Percentiles rank a stretch among this genome's conserved stretches.
Conservation (phyloP, 306 rosid species). For the Oemleria cerasiformis region DNA sequence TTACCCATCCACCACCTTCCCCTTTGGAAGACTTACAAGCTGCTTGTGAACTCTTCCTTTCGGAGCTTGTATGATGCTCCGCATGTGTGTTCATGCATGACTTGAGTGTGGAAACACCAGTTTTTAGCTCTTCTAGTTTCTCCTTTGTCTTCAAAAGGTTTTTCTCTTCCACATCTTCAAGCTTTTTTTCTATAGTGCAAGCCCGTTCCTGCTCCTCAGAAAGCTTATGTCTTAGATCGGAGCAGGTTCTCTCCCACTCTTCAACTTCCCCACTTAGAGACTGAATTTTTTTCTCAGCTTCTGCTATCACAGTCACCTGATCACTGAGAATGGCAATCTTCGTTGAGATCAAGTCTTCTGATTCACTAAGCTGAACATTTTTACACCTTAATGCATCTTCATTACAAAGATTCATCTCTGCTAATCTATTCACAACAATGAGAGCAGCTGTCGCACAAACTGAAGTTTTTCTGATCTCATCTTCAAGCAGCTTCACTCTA, state of each 20-base stretch:
- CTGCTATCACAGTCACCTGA: conserved; percentile 47
- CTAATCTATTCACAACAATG: conserved; percentile 64
- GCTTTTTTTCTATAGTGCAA: conserved; percentile 49
- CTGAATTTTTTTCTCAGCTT: conserved; percentile 43
- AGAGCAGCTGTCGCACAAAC: conserved; percentile 73
- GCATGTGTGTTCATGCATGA: conserved; percentile 63
- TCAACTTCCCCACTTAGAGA: conserved; percentile 34
- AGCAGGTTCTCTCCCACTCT: conserved; percentile 48
- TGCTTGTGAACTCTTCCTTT: conserved; percentile 37
- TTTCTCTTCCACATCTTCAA: conserved; percentile 54
- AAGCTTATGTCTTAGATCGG: conserved; percentile 49
- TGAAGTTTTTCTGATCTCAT: conserved; percentile 49
- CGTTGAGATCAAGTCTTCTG: conserved; percentile 41
- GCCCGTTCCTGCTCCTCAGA: conserved; percentile 54
- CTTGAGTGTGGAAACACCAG: conserved; percentile 66
- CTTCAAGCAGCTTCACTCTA: conserved; percentile 51
- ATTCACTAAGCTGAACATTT: conserved; percentile 46
- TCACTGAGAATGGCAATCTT: conserved; percentile 52
- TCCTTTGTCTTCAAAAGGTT: conserved; percentile 63
- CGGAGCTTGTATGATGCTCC: conserved; percentile 40
- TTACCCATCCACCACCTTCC: conserved; percentile 58
- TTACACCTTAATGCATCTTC: conserved; percentile 46
- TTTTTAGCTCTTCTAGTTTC: conserved; percentile 62
- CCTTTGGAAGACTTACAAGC: conserved; percentile 31
- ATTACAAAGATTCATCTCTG: conserved; percentile 54